These are phyloP conservation scores for Cryptococcus sp. DNA, from an alignment of 1,284 basidiomycete species.

Conservation along the genomic window DNA sequence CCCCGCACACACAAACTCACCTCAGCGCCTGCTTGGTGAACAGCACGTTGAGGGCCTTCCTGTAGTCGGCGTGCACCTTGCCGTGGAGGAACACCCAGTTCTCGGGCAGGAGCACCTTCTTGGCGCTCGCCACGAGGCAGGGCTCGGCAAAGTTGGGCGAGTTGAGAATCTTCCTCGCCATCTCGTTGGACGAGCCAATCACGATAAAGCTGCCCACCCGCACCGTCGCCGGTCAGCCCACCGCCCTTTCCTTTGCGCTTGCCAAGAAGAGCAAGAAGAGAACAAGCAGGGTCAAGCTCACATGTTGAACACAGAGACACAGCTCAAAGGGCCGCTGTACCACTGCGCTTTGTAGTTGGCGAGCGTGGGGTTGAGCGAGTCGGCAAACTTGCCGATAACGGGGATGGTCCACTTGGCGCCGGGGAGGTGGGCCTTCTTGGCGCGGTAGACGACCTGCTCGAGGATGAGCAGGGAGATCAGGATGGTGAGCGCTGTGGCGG, in stretches of 20 bases:
- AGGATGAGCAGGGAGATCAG: conserved; percentile 47
- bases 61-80: conserved; percentile 90
- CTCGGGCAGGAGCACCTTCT: conserved; percentile 77
- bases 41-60: conserved; percentile 82
- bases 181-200: conserved; percentile 88
- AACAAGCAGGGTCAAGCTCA: conserved; percentile 48
- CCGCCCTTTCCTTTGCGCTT: not conserved
- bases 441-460: conserved; percentile 73
- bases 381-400: conserved; percentile 86
- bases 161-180: conserved; percentile 88
- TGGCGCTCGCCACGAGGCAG: conserved; percentile 89
- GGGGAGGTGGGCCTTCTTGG: conserved; percentile 81
- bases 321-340: conserved; percentile 78
- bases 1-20: conserved; percentile 52
- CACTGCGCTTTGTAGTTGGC: conserved; percentile 86
- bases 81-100: conserved; percentile 99
- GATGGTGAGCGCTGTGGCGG: conserved; percentile 43
- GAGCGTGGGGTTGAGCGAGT: conserved; percentile 82
- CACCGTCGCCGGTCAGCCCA: not conserved
- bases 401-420: conserved; percentile 89
- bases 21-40: conserved; percentile 92
- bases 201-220: conserved; percentile 75
- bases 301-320: conserved; percentile 94
- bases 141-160: conserved; percentile 85
- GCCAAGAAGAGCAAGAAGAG: not conserved